Conservation (phyloP, 2,329 filamentous ascomycete species). For the Paecilomyces fulvus region DNA sequence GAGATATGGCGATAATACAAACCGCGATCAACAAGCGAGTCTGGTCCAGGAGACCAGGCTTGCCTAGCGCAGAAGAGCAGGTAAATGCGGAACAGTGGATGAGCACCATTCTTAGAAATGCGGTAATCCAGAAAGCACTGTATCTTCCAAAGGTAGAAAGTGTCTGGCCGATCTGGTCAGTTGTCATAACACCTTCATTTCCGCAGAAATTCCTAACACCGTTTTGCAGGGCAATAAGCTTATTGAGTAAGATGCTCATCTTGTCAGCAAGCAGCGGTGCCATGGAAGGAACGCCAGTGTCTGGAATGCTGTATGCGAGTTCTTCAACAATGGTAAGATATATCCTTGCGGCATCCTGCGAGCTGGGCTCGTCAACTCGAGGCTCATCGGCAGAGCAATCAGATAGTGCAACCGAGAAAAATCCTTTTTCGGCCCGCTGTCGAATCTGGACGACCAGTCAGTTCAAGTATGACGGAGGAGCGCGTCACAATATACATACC, state of each 20-base stretch:
- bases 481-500: conserved; percentile 14
- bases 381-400: conserved; percentile 13
- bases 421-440: conserved; percentile 32
- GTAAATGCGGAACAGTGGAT: conserved; percentile 32
- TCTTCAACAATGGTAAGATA: conserved; percentile 33
- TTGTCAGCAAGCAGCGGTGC: conserved; percentile 30
- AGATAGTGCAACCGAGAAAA: conserved; percentile 28
- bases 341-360: conserved; percentile 25
- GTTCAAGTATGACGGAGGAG: conserved; percentile 6
- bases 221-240: conserved; percentile 22
- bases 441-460: conserved; percentile 22
- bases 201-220: conserved; percentile 13
- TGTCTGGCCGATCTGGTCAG: conserved; percentile 9
- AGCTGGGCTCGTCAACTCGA: conserved; percentile 7
- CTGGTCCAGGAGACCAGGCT: conserved; percentile 22
- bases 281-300: conserved; percentile 22
- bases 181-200: conserved; percentile 6
- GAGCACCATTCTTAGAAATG: conserved; percentile 31
- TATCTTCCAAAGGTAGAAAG: conserved; percentile 20
- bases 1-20: conserved; percentile 33
- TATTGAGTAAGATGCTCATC: conserved; percentile 31
- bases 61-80: conserved; percentile 14
- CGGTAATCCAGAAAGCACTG: conserved; percentile 33
- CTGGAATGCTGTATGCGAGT: conserved; percentile 28
- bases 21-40: conserved; percentile 30